A percentile compares a stretch with the other conserved stretches of the same genome.
These are phyloP conservation scores for Malassezia yamatoensis DNA, from an alignment of 1,284 basidiomycete genomes.

Conservation along the genomic window DNA sequence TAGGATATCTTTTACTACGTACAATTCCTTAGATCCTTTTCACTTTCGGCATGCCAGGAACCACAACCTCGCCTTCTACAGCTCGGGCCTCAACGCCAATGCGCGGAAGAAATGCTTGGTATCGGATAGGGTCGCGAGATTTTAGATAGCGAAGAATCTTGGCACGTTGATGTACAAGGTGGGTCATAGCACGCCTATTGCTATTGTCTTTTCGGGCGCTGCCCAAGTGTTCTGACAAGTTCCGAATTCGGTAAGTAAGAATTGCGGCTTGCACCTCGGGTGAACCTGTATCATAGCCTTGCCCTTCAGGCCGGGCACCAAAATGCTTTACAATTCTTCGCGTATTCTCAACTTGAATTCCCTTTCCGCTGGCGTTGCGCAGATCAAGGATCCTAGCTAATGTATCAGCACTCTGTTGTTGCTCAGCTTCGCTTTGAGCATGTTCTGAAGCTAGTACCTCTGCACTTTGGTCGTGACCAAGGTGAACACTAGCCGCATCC, in stretches of 20 bases:
- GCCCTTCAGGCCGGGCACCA: constrained; percentile 53
- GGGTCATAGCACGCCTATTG: constrained; percentile 64
- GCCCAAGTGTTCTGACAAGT: constrained; percentile 64
- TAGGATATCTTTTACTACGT: constrained; percentile 14
- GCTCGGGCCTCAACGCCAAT: constrained; percentile 67
- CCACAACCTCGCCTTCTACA: constrained; percentile 73
- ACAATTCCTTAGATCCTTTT: constrained; percentile 15
- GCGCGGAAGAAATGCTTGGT: constrained; percentile 62
- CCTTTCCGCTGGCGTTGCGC: constrained; percentile 71
- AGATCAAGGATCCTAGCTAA: constrained; percentile 69
- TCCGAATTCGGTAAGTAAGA: constrained; percentile 73
- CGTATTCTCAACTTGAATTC: constrained; percentile 75
- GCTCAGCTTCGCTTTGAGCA: constrained; percentile 43
- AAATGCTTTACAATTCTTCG: constrained; percentile 69
- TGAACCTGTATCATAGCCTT: constrained; percentile 66
- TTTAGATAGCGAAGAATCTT: constrained; percentile 74
- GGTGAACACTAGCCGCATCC: constrained; percentile 23
- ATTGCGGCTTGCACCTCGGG: constrained; percentile 82
- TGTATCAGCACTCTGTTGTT: constrained; percentile 57
- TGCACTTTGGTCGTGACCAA: constrained; percentile 25
- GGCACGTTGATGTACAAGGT: constrained; percentile 70
- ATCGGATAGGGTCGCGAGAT: constrained; percentile 59
- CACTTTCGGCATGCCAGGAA: constrained; percentile 38
- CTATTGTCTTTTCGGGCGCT: constrained; percentile 65
- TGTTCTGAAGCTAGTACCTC: constrained; percentile 11